These are phyloP conservation scores for Exophiala sideris DNA, from an alignment of 2,329 filamentous ascomycete genomes.

Conservation along the genomic window DNA sequence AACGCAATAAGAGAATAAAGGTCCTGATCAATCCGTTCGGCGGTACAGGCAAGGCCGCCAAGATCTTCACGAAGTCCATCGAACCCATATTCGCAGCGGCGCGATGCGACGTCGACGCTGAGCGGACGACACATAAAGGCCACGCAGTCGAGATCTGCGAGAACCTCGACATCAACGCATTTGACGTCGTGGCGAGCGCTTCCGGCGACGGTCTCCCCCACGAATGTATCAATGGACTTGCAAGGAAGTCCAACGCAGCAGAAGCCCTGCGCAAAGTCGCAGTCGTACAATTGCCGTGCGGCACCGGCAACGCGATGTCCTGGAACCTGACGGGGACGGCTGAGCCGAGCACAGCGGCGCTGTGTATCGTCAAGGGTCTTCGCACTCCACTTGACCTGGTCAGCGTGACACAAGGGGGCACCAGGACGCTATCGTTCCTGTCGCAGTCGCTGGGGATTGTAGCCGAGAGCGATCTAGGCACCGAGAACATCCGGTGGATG, in stretches of 20 bases:
- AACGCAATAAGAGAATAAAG: conserved; percentile 73
- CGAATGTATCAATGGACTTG: conserved; percentile 92
- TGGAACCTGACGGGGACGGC: conserved; percentile 83
- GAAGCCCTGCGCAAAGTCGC: conserved; percentile 73
- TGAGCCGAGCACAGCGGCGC: conserved; percentile 68
- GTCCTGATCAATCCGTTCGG: conserved; percentile 89
- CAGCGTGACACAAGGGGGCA: conserved; percentile 78
- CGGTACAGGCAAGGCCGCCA: conserved; percentile 72
- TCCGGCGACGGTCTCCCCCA: conserved; percentile 90
- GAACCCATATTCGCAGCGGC: conserved; percentile 81
- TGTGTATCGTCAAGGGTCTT: conserved; percentile 82
- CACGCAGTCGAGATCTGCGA: conserved; percentile 76
- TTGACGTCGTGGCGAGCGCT: conserved; percentile 81
- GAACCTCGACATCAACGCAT: conserved; percentile 71
- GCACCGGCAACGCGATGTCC: conserved; percentile 90
- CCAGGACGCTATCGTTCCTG: conserved; percentile 77
- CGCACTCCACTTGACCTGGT: conserved; percentile 81
- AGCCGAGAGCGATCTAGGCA: conserved; percentile 84
- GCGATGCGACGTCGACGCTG: conserved; percentile 69
- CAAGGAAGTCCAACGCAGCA: conserved; percentile 68
- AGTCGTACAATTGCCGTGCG: conserved; percentile 83
- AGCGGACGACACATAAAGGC: conserved; percentile 67
- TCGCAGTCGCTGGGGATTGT: conserved; percentile 88
- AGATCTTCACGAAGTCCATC: conserved; percentile 70
- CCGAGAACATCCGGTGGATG: conserved; percentile 92